Evolutionary conservation across 2,329 filamentous ascomycete genomes (phyloP), one percentile per base, ranked within the genome.

Genomic region (Lomentospora prolificans): DNA sequence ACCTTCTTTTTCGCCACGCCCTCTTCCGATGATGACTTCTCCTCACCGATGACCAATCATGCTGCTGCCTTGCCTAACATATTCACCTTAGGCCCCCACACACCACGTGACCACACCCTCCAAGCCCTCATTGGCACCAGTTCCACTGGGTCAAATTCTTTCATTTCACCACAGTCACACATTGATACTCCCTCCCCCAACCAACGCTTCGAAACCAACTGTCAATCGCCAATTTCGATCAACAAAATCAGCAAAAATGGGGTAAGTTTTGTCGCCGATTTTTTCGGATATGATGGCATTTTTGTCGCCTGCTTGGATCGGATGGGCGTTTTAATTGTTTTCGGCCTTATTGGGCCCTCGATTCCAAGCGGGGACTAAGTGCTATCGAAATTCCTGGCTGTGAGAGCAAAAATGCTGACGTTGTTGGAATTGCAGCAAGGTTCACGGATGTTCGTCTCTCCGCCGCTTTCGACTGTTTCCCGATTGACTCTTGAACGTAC

Each of bases 361-460:
- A n/a, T n/a, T n/a, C n/a, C n/a, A n/a, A n/a, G n/a, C n/a, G n/a
- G 36, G 36, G 36, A 17, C 36, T 5, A 27, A 48, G 24, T 25
- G 44, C 44, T 48, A 10, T 22, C 10, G 44, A 22, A 25, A 33
- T 25, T 33, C 30, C 7, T 33, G 7, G 12, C 6, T 12, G 30
- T 33, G 7, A 19, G 10, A 28, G 28, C 27, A 22, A 27, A 55
- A 55, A 50, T 55, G 53, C 53, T 55, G 41, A 55, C 53, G 53
- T 50, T 55, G 27, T 46, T 48, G 28, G 25, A 10, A 28, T 44
- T 50, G 24, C 50, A 55, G 54, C 59, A 60, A 60, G 58, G 59
- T 60, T 60, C 59, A 60, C 59, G 59, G 59, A 75, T 94, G 89
- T 73, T 87, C 41, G 53, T 52, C 30, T 94, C 77, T 89, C 89